A percentile compares a stretch with the other conserved stretches of the same genome.
Evolutionary conservation across 2,329 filamentous ascomycete genomes (phyloP).

Genomic region (Malbranchea zuffiana): DNA sequence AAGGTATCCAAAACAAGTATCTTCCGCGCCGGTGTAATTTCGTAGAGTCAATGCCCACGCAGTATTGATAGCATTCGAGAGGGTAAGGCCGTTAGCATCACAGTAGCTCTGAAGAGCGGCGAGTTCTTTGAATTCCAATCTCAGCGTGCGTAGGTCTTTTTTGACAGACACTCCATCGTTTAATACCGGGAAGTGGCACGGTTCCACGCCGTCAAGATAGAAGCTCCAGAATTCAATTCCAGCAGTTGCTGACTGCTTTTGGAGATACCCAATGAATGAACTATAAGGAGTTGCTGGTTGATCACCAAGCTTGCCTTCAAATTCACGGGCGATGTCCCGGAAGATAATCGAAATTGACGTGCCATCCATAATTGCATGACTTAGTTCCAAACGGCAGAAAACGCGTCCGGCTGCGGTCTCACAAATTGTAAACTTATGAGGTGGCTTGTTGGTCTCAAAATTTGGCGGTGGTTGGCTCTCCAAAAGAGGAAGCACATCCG

Average conservation of each 20-base stretch:
- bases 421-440: slow-evolving; percentile 39
- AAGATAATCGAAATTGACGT: slow-evolving; percentile 41
- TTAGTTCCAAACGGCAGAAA: slow-evolving; percentile 41
- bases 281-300: slow-evolving; percentile 28
- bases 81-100: slow-evolving; percentile 35
- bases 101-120: slow-evolving; percentile 29
- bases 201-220: slow-evolving; percentile 26
- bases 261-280: slow-evolving; percentile 26
- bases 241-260: slow-evolving; percentile 17
- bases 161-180: slow-evolving; percentile 20
- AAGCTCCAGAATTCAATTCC: slow-evolving; percentile 31
- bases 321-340: slow-evolving; percentile 37
- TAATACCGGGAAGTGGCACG: slow-evolving; percentile 28
- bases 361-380: slow-evolving; percentile 44
- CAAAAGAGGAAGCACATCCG: slow-evolving; percentile 22
- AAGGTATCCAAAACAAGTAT: slow-evolving; percentile 34
- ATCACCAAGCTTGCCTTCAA: slow-evolving; percentile 33
- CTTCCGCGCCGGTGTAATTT: slow-evolving; percentile 53
- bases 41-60: slow-evolving; percentile 58
- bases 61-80: slow-evolving; percentile 53
- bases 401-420: slow-evolving; percentile 29
- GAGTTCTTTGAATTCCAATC: slow-evolving; percentile 23
- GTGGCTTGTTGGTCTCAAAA: slow-evolving; percentile 25
- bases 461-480: slow-evolving; percentile 21
- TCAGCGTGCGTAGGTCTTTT: slow-evolving; percentile 23